A percentile compares a stretch with the other conserved stretches of the same genome.
Evolutionary conservation across 2,329 filamentous ascomycete genomes (phyloP).

Genomic region (Aspergillus viridinutans): DNA sequence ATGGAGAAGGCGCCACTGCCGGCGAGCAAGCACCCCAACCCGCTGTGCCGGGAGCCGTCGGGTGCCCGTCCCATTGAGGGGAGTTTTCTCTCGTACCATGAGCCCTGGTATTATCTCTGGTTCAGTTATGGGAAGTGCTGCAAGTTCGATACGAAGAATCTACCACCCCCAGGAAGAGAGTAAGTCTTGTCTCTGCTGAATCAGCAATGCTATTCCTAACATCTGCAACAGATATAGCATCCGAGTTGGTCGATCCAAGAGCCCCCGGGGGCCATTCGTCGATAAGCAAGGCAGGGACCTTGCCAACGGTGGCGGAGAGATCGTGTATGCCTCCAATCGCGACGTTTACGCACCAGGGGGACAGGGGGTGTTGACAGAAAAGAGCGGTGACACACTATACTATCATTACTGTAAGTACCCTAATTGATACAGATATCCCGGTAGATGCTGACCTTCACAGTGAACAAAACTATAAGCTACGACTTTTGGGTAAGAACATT

Average conservation of each 20-base stretch:
- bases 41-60: slow-evolving; percentile 25
- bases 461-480: slow-evolving; percentile 27
- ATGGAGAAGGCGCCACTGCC: slow-evolving; percentile 19
- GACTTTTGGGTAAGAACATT: slow-evolving; percentile 24
- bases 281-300: slow-evolving; percentile 53
- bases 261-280: slow-evolving; percentile 52
- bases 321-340: slow-evolving; percentile 57
- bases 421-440: not conserved
- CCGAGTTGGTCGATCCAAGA: slow-evolving; percentile 56
- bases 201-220: not conserved
- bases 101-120: slow-evolving; percentile 33
- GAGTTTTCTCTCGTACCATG: slow-evolving; percentile 25
- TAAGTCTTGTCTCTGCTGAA: slow-evolving; percentile 10
- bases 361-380: slow-evolving; percentile 56
- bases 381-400: slow-evolving; percentile 27
- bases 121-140: slow-evolving; percentile 34
- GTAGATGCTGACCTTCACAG: slow-evolving; percentile 14
- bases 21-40: slow-evolving; percentile 18
- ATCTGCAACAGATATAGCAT: slow-evolving; percentile 53
- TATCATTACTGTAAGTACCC: slow-evolving; percentile 31
- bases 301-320: slow-evolving; percentile 54
- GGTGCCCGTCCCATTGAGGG: slow-evolving; percentile 32
- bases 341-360: slow-evolving; percentile 63
- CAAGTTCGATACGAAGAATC: slow-evolving; percentile 20
- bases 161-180: slow-evolving; percentile 53